These are phyloP conservation scores for Pythium guiyangense DNA, from an alignment of 352 stramenopile genomes.

Conservation along the genomic window DNA sequence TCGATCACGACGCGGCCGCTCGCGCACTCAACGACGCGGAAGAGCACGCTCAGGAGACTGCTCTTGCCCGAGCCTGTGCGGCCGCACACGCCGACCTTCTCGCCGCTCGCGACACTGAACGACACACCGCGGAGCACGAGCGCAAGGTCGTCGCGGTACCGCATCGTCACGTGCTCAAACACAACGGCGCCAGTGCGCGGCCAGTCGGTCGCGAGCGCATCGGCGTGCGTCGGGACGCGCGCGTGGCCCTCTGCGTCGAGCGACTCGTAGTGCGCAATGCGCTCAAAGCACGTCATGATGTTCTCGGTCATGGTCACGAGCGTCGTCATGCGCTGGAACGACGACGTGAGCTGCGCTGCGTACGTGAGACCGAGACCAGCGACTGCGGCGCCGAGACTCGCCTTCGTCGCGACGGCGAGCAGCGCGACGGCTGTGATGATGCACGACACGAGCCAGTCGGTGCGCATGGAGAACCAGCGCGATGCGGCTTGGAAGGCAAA, in stretches of 20 bases:
- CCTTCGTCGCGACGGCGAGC: constrained; percentile 16
- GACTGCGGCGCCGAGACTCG: constrained; percentile 18
- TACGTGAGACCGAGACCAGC: constrained; percentile 89
- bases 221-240: too few species aligned
- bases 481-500: constrained; percentile 23
- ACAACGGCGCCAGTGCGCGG: constrained; percentile 25
- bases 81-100: constrained; percentile 31
- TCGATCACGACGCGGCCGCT: constrained; percentile 72
- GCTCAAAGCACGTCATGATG: constrained; percentile 90
- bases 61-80: constrained; percentile 36
- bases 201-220: too few species aligned
- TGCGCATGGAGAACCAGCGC: constrained; percentile 35
- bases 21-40: constrained; percentile 27
- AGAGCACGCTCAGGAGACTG: constrained; percentile 30
- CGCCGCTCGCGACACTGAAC: constrained; percentile 15
- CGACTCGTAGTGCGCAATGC: constrained; percentile 25
- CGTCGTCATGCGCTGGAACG: constrained; percentile 88
- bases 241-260: constrained; percentile 44
- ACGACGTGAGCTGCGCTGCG: constrained; percentile 80
- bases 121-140: constrained; percentile 25
- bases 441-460: constrained; percentile 29
- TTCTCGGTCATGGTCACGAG: constrained; percentile 89
- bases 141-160: constrained; percentile 28
- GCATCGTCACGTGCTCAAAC: constrained; percentile 23
- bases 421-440: constrained; percentile 25